phyloP scores from a whole-genome alignment of 805 yeast species.

The Candida stauntonica region DNA sequence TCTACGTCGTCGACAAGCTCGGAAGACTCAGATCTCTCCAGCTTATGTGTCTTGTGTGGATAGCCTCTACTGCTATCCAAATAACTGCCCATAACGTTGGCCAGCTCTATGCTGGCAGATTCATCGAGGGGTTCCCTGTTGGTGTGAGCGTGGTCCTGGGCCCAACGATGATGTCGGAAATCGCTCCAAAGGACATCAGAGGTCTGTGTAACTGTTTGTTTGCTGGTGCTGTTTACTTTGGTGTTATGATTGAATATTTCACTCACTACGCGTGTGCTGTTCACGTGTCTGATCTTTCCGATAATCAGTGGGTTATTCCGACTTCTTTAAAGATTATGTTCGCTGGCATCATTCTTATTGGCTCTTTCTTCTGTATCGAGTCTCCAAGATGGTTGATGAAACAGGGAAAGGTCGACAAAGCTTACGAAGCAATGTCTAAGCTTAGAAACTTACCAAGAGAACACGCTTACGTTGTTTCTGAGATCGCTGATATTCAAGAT shows the following conservation, averaged over 20 bases:
- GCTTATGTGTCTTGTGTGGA: constrained; percentile 38
- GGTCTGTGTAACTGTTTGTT: constrained; percentile 49
- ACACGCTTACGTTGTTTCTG: constrained; percentile 47
- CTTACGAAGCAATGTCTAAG: constrained; percentile 31
- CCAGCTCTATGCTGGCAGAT: constrained; percentile 51
- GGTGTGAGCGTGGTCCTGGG: constrained; percentile 55
- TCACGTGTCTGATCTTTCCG: constrained; percentile 33
- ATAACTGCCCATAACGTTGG: constrained; percentile 41
- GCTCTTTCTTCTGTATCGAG: constrained; percentile 9
- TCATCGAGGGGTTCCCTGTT: constrained; percentile 49
- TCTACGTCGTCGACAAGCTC: constrained; percentile 41
- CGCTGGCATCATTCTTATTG: constrained; percentile 31
- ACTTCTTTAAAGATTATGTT: constrained; percentile 42
- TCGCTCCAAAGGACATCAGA: constrained; percentile 48
- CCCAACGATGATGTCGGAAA: constrained; percentile 49
- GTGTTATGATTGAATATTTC: constrained; percentile 46
- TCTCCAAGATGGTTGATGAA: constrained; percentile 15
- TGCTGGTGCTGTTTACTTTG: constrained; percentile 55
- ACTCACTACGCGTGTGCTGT: constrained; percentile 48
- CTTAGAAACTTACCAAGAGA: constrained; percentile 41
- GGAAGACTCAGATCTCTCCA: constrained; percentile 49
- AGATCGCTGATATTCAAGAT: constrained; percentile 46
- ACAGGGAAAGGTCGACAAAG: constrained; percentile 7
- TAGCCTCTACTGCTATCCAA: constrained; percentile 43
- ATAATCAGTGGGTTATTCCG: constrained; percentile 51